Conservation (phyloP, 2,329 filamentous ascomycete genomes). For the Macrophomina pseudophaseolina region DNA sequence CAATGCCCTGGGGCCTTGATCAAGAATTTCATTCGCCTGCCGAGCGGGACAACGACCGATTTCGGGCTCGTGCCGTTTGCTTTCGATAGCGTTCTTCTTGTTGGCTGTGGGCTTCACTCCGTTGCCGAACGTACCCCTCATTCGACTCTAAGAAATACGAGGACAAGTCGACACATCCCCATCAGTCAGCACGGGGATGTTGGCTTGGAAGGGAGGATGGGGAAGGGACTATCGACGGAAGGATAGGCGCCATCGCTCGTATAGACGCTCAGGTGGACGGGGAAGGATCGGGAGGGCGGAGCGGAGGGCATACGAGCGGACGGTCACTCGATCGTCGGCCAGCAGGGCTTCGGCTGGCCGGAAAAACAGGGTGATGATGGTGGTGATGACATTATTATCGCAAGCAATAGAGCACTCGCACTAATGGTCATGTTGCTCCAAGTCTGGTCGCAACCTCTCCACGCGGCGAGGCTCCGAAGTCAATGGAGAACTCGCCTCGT, state of each 20-base stretch:
- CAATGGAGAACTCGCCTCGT: neutral
- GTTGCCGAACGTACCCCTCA: constrained; percentile 3
- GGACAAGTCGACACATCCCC: neutral
- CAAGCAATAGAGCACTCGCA: too few species aligned
- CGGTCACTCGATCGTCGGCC: neutral
- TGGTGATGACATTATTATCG: neutral
- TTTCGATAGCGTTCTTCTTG: neutral
- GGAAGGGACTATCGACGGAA: constrained; percentile 2
- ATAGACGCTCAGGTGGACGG: neutral
- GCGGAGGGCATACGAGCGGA: neutral
- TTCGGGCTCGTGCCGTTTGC: neutral
- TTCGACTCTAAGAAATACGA: neutral
- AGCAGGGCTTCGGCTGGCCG: neutral
- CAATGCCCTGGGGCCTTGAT: neutral
- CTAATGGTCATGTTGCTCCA: too few species aligned
- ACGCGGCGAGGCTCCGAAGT: neutral
- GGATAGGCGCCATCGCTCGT: neutral
- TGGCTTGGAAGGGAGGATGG: neutral
- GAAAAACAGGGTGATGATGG: neutral
- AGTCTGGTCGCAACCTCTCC: neutral
- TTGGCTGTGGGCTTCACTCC: neutral
- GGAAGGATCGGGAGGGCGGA: neutral
- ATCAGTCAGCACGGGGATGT: neutral
- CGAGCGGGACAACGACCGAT: neutral
- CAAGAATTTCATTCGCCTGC: neutral